A percentile compares a stretch with the other conserved stretches of the same genome.
These are phyloP conservation scores for Stachybotrys chlorohalonatus DNA, from an alignment of 2,329 filamentous ascomycete species.

Conservation along the genomic window DNA sequence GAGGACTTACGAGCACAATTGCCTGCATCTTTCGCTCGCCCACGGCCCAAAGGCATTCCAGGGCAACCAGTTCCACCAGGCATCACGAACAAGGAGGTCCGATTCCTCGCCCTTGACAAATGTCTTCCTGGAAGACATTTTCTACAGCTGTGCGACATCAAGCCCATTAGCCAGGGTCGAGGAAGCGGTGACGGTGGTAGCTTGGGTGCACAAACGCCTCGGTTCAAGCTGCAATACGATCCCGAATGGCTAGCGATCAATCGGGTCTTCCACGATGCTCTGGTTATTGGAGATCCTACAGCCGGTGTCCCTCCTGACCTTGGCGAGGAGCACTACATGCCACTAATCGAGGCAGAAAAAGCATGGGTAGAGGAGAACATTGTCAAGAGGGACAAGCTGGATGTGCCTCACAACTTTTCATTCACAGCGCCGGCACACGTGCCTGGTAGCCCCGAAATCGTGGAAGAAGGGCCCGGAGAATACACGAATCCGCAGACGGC, in stretches of 20 bases:
- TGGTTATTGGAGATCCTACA: slow-evolving; percentile 53
- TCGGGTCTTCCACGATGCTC: slow-evolving; percentile 62
- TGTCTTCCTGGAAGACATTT: slow-evolving; percentile 73
- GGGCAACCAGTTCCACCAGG: slow-evolving; percentile 57
- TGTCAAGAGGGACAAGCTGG: slow-evolving; percentile 49
- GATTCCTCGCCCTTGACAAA: slow-evolving; percentile 88
- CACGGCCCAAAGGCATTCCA: slow-evolving; percentile 29
- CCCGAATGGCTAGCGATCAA: slow-evolving; percentile 93
- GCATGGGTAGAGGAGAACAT: slow-evolving; percentile 77
- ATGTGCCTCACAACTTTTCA: slow-evolving; percentile 70
- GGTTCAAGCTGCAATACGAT: slow-evolving; percentile 68
- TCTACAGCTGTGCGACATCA: slow-evolving; percentile 65
- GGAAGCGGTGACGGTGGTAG: background rate
- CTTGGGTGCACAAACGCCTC: slow-evolving; percentile 15
- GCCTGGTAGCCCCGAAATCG: slow-evolving; percentile 44
- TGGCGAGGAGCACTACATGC: slow-evolving; percentile 59
- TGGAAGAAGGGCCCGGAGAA: slow-evolving; percentile 60
- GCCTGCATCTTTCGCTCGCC: slow-evolving; percentile 61
- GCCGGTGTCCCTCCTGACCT: slow-evolving; percentile 47
- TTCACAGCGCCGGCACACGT: slow-evolving; percentile 67
- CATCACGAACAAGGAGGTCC: slow-evolving; percentile 71
- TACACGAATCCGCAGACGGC: slow-evolving; percentile 82
- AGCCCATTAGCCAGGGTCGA: slow-evolving; percentile 29
- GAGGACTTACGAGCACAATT: slow-evolving; percentile 63
- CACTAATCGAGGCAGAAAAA: slow-evolving; percentile 59